Percentiles rank a stretch among this genome's conserved stretches.
Conservation (phyloP, 139 green algal species). For the Chara braunii region DNA sequence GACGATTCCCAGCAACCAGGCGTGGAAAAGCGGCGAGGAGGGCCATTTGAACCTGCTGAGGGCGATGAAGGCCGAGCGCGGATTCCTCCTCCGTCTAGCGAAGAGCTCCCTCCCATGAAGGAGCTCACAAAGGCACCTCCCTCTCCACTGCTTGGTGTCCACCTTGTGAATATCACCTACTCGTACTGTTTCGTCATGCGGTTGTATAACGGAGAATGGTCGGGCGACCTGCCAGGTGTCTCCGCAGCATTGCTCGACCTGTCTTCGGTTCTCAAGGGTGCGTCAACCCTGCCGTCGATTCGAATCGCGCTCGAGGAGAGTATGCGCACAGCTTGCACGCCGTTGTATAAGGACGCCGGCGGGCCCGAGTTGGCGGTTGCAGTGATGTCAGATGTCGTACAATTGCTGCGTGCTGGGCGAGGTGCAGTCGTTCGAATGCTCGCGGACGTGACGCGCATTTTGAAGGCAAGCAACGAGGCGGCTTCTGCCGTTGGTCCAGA, state of each 20-base stretch:
- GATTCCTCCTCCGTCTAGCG: neutral
- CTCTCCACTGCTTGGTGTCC: conserved; percentile 2
- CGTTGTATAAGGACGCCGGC: neutral
- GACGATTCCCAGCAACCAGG: too few relatives aligned
- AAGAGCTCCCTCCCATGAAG: conserved; percentile 6
- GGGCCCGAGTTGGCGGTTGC: conserved; percentile 2
- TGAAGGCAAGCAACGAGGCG: conserved; percentile 5
- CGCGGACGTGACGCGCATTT: conserved; percentile 1
- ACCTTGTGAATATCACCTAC: conserved; percentile 25
- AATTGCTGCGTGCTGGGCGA: neutral
- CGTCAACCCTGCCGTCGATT: neutral
- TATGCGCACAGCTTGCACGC: neutral
- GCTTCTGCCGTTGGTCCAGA: too few relatives aligned
- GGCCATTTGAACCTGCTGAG: too few relatives aligned
- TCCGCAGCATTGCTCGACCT: neutral
- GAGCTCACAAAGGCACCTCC: neutral
- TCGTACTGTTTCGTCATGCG: conserved; percentile 18
- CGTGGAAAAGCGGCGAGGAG: too few relatives aligned
- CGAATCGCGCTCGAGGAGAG: neutral
- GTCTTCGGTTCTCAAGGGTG: neutral
- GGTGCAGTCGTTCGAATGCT: neutral
- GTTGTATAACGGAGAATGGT: conserved; percentile 23
- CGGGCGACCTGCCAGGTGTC: conserved; percentile 1
- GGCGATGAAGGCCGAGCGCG: too few relatives aligned
- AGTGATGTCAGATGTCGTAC: conserved; percentile 4